Evolutionary conservation across 352 stramenopile species (phyloP).

Genomic region (Plasmopara muralis): DNA sequence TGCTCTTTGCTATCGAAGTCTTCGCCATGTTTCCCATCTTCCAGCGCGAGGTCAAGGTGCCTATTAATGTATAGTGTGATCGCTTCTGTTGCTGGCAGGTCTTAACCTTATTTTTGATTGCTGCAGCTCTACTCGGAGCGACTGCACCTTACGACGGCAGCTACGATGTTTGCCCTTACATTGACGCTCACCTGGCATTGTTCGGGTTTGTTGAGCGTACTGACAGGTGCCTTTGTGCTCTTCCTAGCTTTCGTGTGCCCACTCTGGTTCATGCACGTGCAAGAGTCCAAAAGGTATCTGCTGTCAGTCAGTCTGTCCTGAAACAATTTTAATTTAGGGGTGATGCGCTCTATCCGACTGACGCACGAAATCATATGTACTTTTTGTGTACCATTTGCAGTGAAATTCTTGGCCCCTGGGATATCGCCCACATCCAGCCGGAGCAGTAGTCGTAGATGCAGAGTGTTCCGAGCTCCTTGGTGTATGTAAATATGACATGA

Average conservation of each 20-base stretch:
- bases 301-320: conserved; percentile 13
- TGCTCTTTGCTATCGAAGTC: conserved; percentile 86
- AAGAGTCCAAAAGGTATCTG: conserved; percentile 88
- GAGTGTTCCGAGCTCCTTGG: too few species aligned
- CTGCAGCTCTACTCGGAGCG: conserved; percentile 58
- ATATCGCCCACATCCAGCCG: conserved; percentile 82
- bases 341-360: conserved; percentile 16
- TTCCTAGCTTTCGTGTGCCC: conserved; percentile 84
- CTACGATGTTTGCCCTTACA: conserved; percentile 66
- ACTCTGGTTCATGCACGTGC: conserved; percentile 87
- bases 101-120: conserved; percentile 6
- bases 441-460: conserved; percentile 30
- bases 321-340: conserved; percentile 2
- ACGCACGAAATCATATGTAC: conserved; percentile 15
- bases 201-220: conserved; percentile 52
- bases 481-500: too few species aligned
- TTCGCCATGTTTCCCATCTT: conserved; percentile 89
- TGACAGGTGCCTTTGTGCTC: conserved; percentile 57
- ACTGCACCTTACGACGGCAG: conserved; percentile 57
- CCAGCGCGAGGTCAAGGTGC: conserved; percentile 76
- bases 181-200: conserved; percentile 70
- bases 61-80: background rate
- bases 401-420: conserved; percentile 87
- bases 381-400: conserved; percentile 26
- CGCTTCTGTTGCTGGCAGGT: background rate